A percentile compares a stretch with the other conserved stretches of the same genome.
These are phyloP conservation scores for Fibroporia radiculosa DNA, from an alignment of 768 basidiomycete species.

Conservation along the genomic window DNA sequence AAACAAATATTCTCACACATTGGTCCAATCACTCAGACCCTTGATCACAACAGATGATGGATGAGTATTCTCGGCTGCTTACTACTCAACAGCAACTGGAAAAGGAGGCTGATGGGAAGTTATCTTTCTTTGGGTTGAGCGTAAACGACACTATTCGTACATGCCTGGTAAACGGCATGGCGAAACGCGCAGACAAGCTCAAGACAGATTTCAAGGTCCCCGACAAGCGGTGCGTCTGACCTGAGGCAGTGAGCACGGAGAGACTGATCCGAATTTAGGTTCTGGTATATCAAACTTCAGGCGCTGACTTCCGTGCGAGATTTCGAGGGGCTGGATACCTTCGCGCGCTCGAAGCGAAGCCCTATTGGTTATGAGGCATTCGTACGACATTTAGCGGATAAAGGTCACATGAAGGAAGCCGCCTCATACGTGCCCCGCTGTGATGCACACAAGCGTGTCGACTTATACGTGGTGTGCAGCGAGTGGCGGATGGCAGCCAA, in stretches of 20 bases:
- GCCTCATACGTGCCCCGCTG: slow-evolving; percentile 73
- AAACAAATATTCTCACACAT: too few species aligned
- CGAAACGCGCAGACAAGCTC: slow-evolving; percentile 85
- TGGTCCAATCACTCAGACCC: too few species aligned
- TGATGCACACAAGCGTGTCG: slow-evolving; percentile 74
- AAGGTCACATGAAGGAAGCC: slow-evolving; percentile 73
- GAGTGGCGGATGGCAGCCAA: slow-evolving; percentile 86
- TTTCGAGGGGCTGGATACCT: slow-evolving; percentile 80
- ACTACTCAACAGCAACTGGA: slow-evolving; percentile 81
- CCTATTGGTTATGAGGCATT: slow-evolving; percentile 96
- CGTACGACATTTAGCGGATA: slow-evolving; percentile 68
- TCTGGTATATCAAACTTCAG: slow-evolving; percentile 89
- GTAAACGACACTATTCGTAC: slow-evolving; percentile 80
- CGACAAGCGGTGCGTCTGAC: slow-evolving; percentile 73
- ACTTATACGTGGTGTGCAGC: slow-evolving; percentile 83
- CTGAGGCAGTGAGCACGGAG: not conserved
- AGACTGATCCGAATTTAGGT: slow-evolving; percentile 39
- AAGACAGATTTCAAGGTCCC: slow-evolving; percentile 89
- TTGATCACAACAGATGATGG: slow-evolving; percentile 94
- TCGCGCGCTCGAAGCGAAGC: slow-evolving; percentile 81
- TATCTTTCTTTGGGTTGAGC: slow-evolving; percentile 75
- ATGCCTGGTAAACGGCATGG: slow-evolving; percentile 71
- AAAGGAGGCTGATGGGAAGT: slow-evolving; percentile 72
- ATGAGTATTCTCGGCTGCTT: slow-evolving; percentile 75
- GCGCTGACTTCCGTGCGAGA: slow-evolving; percentile 73